Base-by-base conservation (phyloP, 192 early-diverging fungal genomes). In the Podila epigama region DNA sequence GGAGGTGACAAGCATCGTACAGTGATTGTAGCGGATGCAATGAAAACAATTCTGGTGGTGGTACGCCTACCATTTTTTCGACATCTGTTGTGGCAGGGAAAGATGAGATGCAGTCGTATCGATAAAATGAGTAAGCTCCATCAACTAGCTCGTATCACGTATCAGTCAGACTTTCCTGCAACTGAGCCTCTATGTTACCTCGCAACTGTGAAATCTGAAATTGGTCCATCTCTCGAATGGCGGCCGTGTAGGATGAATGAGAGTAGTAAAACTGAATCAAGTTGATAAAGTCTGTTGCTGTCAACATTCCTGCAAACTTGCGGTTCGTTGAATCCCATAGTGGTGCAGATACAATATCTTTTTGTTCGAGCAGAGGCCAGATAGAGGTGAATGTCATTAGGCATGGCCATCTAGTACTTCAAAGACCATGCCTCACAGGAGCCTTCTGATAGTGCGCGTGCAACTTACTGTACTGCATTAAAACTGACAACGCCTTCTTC, bases 281-380 rank as follows among this genome's bases (percentile, higher is more conserved):
- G 75, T 96, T 92, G 42, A 98, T 93, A 75, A 98, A 93, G 73
- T 98, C 97, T 1, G 95, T 93, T 10, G 96, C 96, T 18, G 96
- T 97, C 79, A 98, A 83, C 95, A 98, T 96, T 51, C 97, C 97
- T 1, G 92, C 91, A 71, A 95, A 98, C 77, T 86, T 86, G 54
- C 94, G 90, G 8, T 84, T 83, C 3, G 77, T 67, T 4, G 93
- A 92, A 64, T 95, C 91, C 92, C 94, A 98, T 50, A 98, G 83
- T 48, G 96, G 95, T 27, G 96, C 96, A 10, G 94, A 96, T 51
- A 96, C 95, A 64, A 98, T 89, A 73, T 60, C 55, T 51, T 75
- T 54, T 66, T 59, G 39, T 31, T 9, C 3, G 29, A 42, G 27
- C 3, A 55, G n/a, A 57, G n/a, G 7, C 37, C 31, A 22, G 32